Conservation (phyloP, 139 green algal genomes). For the Limnomonas spitsbergensis region DNA sequence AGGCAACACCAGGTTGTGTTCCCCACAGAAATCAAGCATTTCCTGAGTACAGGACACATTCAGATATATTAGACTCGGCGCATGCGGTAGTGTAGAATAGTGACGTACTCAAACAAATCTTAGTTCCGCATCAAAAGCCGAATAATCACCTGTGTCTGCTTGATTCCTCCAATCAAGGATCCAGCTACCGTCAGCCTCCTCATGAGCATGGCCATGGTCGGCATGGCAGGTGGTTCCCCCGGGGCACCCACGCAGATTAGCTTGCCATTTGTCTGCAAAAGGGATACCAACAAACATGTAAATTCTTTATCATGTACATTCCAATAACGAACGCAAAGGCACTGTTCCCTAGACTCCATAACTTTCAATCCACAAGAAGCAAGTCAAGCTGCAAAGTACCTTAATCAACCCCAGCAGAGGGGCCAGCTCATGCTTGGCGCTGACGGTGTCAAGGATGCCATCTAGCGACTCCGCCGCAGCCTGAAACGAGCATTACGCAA, state of each 20-base stretch:
- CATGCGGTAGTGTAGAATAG: too few species aligned
- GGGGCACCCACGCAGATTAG: conserved; percentile 11
- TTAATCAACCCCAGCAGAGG: conserved; percentile 46
- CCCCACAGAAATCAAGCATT: conserved; percentile 72
- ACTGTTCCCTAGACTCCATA: background rate
- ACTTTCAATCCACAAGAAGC: too few species aligned
- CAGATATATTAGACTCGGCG: too few species aligned
- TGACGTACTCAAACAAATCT: too few species aligned
- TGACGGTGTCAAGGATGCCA: conserved; percentile 86
- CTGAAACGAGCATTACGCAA: conserved; percentile 18
- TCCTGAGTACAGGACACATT: too few species aligned
- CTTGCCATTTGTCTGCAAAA: conserved; percentile 10
- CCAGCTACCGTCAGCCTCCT: conserved; percentile 26
- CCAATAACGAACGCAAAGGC: background rate
- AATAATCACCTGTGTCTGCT: conserved; percentile 51
- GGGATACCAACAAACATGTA: too few species aligned
- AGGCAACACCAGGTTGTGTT: conserved; percentile 54
- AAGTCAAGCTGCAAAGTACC: too few species aligned
- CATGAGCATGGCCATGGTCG: conserved; percentile 23
- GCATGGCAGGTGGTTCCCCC: conserved; percentile 19
- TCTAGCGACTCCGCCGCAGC: conserved; percentile 50
- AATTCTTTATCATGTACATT: too few species aligned
- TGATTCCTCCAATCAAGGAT: conserved; percentile 66
- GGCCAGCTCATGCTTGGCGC: conserved; percentile 56
- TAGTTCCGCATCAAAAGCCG: too few species aligned